A percentile compares a stretch with the other conserved stretches of the same genome.
These are phyloP conservation scores for Kodamaea ohmeri DNA, from an alignment of 1,139 yeast genomes.

Conservation along the genomic window DNA sequence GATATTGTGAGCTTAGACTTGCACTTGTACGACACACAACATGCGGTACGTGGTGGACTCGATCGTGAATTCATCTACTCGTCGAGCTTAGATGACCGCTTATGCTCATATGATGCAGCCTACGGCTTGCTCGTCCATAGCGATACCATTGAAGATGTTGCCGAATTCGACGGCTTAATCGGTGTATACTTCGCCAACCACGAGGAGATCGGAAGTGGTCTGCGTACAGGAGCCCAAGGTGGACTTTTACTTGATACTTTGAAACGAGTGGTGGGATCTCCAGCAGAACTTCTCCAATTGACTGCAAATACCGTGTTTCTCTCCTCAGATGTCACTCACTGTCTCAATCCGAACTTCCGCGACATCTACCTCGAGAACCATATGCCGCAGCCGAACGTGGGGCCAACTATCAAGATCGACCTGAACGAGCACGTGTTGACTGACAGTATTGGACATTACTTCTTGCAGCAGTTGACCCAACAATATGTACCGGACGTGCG, in stretches of 20 bases:
- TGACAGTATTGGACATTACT: constrained; percentile 34
- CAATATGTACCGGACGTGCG: constrained; percentile 21
- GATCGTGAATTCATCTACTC: constrained; percentile 40
- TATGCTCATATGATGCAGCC: constrained; percentile 43
- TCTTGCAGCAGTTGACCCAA: constrained; percentile 27
- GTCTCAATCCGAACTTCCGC: constrained; percentile 44
- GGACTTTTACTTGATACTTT: constrained; percentile 21
- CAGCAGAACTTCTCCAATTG: constrained; percentile 9
- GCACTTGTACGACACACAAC: constrained; percentile 43
- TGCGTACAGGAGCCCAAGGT: constrained; percentile 45
- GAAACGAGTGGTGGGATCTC: constrained; percentile 13
- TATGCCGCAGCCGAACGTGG: constrained; percentile 42
- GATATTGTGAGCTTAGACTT: constrained; percentile 37
- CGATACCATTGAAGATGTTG: constrained; percentile 15
- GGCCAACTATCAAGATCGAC: constrained; percentile 40
- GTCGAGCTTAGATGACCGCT: constrained; percentile 45
- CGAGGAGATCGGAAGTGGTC: constrained; percentile 45
- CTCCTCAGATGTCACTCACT: constrained; percentile 49
- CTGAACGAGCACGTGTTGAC: constrained; percentile 44
- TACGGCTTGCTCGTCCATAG: constrained; percentile 32
- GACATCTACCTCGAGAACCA: constrained; percentile 37
- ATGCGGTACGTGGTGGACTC: constrained; percentile 42
- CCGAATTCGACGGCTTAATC: constrained; percentile 30
- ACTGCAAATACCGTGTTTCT: constrained; percentile 28
- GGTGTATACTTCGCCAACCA: constrained; percentile 42